Conservation (phyloP, 495 filamentous ascomycete genomes). For the Pseudotulostoma volvatum region DNA sequence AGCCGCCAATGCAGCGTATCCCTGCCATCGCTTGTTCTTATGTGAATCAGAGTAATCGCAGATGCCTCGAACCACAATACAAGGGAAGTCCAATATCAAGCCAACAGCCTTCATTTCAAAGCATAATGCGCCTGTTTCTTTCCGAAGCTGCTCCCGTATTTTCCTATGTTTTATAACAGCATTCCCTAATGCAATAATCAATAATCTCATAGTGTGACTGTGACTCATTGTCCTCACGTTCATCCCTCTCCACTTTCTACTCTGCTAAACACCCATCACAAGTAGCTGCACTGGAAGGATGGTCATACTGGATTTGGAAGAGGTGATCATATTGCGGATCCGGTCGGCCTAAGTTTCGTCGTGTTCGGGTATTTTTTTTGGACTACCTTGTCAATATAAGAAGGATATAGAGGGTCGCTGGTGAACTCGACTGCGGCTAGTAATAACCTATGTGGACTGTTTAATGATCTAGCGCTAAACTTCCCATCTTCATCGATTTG, state of each 20-base stretch:
- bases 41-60: no score
- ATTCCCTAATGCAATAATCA: slow-evolving; percentile 27
- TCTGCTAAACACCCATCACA: slow-evolving; percentile 7
- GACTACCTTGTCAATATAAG: background rate
- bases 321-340: slow-evolving; percentile 8
- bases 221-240: background rate
- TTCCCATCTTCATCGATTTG: background rate
- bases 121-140: slow-evolving; percentile 7
- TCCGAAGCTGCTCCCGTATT: slow-evolving; percentile 4
- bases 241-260: no score
- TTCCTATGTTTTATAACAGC: slow-evolving; percentile 13
- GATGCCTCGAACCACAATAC: slow-evolving; percentile 22
- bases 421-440: slow-evolving; percentile 17
- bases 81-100: slow-evolving; percentile 20
- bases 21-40: no score
- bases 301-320: slow-evolving; percentile 11
- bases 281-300: slow-evolving; percentile 2
- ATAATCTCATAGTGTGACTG: slow-evolving; percentile 21
- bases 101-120: slow-evolving; percentile 32
- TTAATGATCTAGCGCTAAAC: slow-evolving; percentile 11
- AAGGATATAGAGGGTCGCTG: background rate
- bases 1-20: slow-evolving; percentile 20
- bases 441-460: slow-evolving; percentile 12
- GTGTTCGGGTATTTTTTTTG: background rate
- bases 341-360: background rate